Evolutionary conservation across 1,284 basidiomycete genomes (phyloP), one percentile per base, ranked within the genome.

Genomic region (Heliocybe sulcata): DNA sequence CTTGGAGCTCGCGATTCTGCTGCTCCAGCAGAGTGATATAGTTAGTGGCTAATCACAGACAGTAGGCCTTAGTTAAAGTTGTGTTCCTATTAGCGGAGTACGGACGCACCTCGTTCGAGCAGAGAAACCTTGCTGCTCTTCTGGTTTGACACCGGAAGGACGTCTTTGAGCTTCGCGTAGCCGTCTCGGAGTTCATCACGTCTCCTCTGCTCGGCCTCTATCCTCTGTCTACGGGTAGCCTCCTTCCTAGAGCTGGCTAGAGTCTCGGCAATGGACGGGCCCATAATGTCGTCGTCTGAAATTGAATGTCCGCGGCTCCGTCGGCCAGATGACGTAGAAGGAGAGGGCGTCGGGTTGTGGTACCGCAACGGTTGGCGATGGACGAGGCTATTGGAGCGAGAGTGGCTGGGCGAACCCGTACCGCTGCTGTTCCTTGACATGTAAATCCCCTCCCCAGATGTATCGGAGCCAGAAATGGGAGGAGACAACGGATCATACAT

Each of bases 71-170:
- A 53, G 35, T 23, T 49, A 22, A 49, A 22, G 8, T 16, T 45
- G 49, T 58, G 45, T 20, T n/a, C 23, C 38, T 14, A 55, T 25
- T 26, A 23, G 38, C 47, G 23, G 9, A 42, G 3, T 57, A 35
- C 20, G 54, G 45, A 69, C 80, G 58, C 64, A 92, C 90, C 90
- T 77, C 92, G 79, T 70, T 94, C 92, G 55, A 94, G 75, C 54
- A 94, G 71, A 27, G 84, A 88, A n/a, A 91, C 87, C 69, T 94
- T 94, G 74, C 87, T 91, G 66, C 85, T 85, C 72, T 92, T 90
- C 75, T 93, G 90, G 69, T 90, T 92, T 14, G 88, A 89, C 49
- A 85, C 77, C 1, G 92, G 92, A 3, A 94, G 76, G 25, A 87
- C 87, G 58, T 91, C 90, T 71, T 92, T 92, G 65, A 94, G 75